Evolutionary conservation across 148 eudicot species (phyloP).

Genomic region (Cornus florida): DNA sequence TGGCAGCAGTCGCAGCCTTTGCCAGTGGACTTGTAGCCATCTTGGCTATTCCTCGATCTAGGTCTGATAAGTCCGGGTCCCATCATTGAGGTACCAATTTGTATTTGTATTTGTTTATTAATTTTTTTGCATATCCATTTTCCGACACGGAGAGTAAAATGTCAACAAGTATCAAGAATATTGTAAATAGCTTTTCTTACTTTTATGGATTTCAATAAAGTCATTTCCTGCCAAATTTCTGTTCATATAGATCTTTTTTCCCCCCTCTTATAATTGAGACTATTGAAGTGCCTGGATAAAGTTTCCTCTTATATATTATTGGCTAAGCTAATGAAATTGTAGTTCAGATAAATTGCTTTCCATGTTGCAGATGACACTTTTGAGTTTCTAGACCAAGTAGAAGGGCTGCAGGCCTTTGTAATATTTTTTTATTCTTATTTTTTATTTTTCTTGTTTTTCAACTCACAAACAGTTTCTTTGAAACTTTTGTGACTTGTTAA

Average conservation of each 20-base stretch:
- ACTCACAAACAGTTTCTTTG: neutral
- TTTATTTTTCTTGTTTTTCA: too few relatives aligned
- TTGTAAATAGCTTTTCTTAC: slow-evolving; percentile 21
- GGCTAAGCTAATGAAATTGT: neutral
- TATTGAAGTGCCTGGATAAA: neutral
- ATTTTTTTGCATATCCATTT: slow-evolving; percentile 16
- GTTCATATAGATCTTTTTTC: neutral
- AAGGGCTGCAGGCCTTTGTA: too few relatives aligned
- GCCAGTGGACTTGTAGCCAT: slow-evolving; percentile 64
- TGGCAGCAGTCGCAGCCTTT: slow-evolving; percentile 70
- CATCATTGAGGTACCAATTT: slow-evolving; percentile 41
- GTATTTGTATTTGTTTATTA: slow-evolving; percentile 18
- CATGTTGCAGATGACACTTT: slow-evolving; percentile 1
- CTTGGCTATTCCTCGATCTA: slow-evolving; percentile 65
- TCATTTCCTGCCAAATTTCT: slow-evolving; percentile 1
- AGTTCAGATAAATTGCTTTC: neutral
- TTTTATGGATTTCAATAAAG: slow-evolving; percentile 15
- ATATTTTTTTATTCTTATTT: too few relatives aligned
- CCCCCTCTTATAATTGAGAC: neutral
- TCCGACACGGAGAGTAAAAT: slow-evolving; percentile 15
- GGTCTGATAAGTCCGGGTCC: slow-evolving; percentile 49
- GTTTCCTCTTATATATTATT: slow-evolving; percentile 1
- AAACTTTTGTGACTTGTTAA: too few relatives aligned
- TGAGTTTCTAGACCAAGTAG: neutral
- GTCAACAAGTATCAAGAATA: slow-evolving; percentile 13